Percentiles rank a stretch among this genome's conserved stretches.
Evolutionary conservation across 106 monocot genomes (phyloP).

Genomic region (Alisma plantagoaquatica): DNA sequence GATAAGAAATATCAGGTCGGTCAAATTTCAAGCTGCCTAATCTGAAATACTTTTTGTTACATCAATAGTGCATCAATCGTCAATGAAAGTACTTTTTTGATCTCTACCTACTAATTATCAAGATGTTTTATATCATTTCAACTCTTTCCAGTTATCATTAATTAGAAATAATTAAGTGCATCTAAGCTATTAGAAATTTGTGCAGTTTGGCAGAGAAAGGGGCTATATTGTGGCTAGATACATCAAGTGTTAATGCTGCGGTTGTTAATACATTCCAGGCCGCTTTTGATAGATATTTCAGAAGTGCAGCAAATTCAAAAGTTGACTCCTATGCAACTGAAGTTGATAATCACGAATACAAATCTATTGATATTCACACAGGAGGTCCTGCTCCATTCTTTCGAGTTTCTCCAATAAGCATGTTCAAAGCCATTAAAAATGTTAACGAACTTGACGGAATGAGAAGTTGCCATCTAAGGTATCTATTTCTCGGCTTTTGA

Average conservation of each 20-base stretch:
- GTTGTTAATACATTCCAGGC: conserved; percentile 60
- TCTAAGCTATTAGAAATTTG: too few relatives aligned
- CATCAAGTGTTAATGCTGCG: conserved; percentile 82
- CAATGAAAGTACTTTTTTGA: too few relatives aligned
- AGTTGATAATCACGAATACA: conserved; percentile 2
- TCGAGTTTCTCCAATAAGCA: conserved; percentile 53
- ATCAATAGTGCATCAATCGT: too few relatives aligned
- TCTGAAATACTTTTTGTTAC: too few relatives aligned
- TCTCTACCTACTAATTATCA: too few relatives aligned
- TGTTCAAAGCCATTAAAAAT: conserved; percentile 82
- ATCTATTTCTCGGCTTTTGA: too few relatives aligned
- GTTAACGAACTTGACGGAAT: conserved; percentile 82
- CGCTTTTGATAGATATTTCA: conserved; percentile 36
- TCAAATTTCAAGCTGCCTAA: too few relatives aligned
- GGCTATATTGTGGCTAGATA: conserved; percentile 61
- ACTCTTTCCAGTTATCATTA: too few relatives aligned
- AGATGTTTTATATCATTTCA: too few relatives aligned
- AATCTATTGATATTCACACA: conserved; percentile 4
- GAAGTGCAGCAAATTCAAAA: conserved; percentile 9
- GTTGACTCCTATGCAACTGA: too few relatives aligned
- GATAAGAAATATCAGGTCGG: too few relatives aligned
- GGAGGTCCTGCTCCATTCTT: conserved; percentile 28
- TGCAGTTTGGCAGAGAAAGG: conserved; percentile 57
- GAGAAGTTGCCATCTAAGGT: conserved; percentile 86
- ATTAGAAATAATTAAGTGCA: too few relatives aligned